Evolutionary conservation across 1,284 basidiomycete genomes (phyloP).

Genomic region (Leccinum huronense): DNA sequence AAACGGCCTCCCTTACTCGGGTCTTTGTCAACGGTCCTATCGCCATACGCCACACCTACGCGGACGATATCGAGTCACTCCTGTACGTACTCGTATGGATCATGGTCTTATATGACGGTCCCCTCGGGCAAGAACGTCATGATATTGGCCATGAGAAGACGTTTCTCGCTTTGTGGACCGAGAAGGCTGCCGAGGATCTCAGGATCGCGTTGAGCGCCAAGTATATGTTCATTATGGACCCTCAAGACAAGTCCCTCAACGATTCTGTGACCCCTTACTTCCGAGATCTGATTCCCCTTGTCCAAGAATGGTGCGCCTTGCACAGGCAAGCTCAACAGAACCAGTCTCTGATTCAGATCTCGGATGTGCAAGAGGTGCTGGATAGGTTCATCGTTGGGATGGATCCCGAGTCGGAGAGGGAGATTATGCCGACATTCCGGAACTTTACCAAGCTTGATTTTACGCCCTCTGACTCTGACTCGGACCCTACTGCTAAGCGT

Average conservation of each 20-base stretch:
- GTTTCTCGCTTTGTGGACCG: neutral
- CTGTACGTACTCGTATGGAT: neutral
- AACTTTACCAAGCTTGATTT: too few relatives aligned
- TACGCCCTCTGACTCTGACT: neutral
- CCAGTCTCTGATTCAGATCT: too few relatives aligned
- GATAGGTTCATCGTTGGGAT: too few relatives aligned
- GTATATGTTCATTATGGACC: neutral
- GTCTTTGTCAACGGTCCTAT: neutral
- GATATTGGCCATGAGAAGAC: neutral
- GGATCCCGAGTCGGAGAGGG: too few relatives aligned
- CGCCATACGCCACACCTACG: neutral
- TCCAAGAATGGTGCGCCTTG: neutral
- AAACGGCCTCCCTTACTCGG: neutral
- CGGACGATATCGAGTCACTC: neutral
- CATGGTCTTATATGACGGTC: neutral
- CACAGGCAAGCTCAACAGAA: too few relatives aligned
- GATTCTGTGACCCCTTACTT: neutral
- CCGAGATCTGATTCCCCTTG: neutral
- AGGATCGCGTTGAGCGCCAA: neutral
- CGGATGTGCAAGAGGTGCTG: too few relatives aligned
- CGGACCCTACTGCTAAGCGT: neutral
- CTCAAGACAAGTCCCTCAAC: too few relatives aligned
- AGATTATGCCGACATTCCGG: too few relatives aligned
- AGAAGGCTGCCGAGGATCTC: neutral
- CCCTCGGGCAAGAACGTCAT: neutral